phyloP scores from a whole-genome alignment of 768 basidiomycete genomes.

The Suillus americanus region DNA sequence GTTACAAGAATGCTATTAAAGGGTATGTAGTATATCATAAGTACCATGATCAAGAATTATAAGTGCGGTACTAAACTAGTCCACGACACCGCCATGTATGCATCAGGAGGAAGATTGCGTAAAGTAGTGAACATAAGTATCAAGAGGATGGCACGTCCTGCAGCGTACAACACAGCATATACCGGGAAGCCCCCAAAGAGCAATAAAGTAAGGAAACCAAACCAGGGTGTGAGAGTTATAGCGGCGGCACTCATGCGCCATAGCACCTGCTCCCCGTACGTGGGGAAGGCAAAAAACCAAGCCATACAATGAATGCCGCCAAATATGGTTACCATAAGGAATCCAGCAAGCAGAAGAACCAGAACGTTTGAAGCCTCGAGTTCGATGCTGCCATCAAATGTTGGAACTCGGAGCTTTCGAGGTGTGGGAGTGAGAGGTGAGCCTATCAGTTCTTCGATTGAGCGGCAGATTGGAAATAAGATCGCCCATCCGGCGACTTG shows the following conservation, averaged over 20 bases:
- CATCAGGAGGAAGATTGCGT: too few relatives aligned
- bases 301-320: conserved; percentile 28
- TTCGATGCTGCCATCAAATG: background rate
- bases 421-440: background rate
- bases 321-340: conserved; percentile 16
- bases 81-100: too few relatives aligned
- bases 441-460: background rate
- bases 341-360: background rate
- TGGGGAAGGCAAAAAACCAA: conserved; percentile 24
- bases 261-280: conserved; percentile 13
- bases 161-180: too few relatives aligned
- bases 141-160: too few relatives aligned
- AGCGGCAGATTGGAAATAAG: too few relatives aligned
- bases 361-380: rapidly evolving
- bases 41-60: too few relatives aligned
- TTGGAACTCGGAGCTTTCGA: background rate
- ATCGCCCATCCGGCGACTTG: background rate
- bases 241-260: conserved; percentile 20
- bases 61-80: too few relatives aligned
- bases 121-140: background rate
- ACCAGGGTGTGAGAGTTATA: conserved; percentile 4
- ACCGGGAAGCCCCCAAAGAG: too few relatives aligned
- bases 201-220: background rate
- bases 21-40: too few relatives aligned
- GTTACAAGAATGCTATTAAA: too few relatives aligned